Evolutionary conservation across 2,329 filamentous ascomycete species (phyloP).

Genomic region (Scedosporium dehoogii): DNA sequence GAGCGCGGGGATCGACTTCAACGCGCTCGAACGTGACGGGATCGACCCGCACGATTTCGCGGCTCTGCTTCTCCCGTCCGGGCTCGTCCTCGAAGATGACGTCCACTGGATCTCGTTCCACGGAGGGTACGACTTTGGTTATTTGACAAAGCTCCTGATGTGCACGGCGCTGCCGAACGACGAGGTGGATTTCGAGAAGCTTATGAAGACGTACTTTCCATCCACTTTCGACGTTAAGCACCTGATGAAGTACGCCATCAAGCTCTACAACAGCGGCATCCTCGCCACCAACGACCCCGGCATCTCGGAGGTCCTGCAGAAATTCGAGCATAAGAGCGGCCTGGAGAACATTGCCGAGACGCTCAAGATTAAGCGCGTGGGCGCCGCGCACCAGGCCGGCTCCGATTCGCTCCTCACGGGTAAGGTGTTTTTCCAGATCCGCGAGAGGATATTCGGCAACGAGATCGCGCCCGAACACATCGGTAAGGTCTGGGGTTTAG

Average conservation of each 20-base stretch:
- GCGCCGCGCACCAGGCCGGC: conserved; percentile 82
- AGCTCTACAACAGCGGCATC: conserved; percentile 54
- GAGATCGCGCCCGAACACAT: conserved; percentile 71
- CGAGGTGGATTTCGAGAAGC: conserved; percentile 78
- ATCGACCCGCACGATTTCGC: conserved; percentile 89
- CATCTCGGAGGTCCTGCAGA: conserved; percentile 66
- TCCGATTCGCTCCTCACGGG: conserved; percentile 91
- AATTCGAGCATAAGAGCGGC: conserved; percentile 82
- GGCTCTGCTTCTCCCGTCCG: conserved; percentile 80
- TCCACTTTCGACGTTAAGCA: conserved; percentile 94
- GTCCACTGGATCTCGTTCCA: conserved; percentile 98
- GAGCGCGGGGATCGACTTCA: conserved; percentile 87
- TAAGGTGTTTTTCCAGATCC: conserved; percentile 89
- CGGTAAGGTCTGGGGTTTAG: conserved; percentile 89
- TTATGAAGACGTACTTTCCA: conserved; percentile 89
- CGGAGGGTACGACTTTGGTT: conserved; percentile 96
- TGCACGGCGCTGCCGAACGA: conserved; percentile 77
- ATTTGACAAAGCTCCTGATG: conserved; percentile 87
- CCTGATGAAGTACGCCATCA: conserved; percentile 81
- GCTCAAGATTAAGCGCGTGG: conserved; percentile 80
- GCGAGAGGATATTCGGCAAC: conserved; percentile 77
- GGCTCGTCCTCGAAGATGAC: conserved; percentile 76
- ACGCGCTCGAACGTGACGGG: conserved; percentile 71
- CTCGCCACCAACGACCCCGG: conserved; percentile 52
- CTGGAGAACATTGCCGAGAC: conserved; percentile 91